These are phyloP conservation scores for Blastobotrys elegans DNA, from an alignment of 1,139 yeast genomes.

Conservation along the genomic window DNA sequence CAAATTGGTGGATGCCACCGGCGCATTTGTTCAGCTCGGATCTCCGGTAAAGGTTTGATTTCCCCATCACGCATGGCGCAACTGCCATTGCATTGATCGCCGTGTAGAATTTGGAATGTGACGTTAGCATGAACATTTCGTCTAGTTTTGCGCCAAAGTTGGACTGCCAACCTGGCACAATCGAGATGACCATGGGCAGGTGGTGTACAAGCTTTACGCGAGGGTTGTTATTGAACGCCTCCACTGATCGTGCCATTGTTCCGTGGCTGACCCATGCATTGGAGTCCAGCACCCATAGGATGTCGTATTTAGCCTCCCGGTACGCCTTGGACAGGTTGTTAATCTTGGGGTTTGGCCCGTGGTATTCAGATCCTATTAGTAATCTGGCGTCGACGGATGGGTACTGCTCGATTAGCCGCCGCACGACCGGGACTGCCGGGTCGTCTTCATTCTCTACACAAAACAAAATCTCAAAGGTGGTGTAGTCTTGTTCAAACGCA, in stretches of 20 bases:
- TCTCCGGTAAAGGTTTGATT: constrained; percentile 71
- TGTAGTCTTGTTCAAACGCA: constrained; percentile 66
- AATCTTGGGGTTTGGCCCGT: constrained; percentile 87
- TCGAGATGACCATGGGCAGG: constrained; percentile 60
- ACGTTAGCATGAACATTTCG: constrained; percentile 78
- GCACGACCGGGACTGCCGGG: constrained; percentile 58
- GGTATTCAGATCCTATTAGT: constrained; percentile 45
- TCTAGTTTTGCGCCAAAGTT: constrained; percentile 67
- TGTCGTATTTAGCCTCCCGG: constrained; percentile 59
- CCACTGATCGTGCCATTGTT: constrained; percentile 62
- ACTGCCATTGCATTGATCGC: constrained; percentile 69
- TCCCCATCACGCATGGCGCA: constrained; percentile 94
- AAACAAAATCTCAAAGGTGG: constrained; percentile 65
- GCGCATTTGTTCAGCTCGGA: constrained; percentile 60
- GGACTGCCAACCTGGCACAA: constrained; percentile 24
- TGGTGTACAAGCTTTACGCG: constrained; percentile 70
- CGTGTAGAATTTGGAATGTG: constrained; percentile 81
- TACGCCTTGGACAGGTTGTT: constrained; percentile 82
- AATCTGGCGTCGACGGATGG: constrained; percentile 56
- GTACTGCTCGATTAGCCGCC: constrained; percentile 46
- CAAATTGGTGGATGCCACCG: constrained; percentile 64
- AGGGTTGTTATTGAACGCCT: constrained; percentile 44
- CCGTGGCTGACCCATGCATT: constrained; percentile 76
- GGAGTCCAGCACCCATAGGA: constrained; percentile 84
- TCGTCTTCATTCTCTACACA: constrained; percentile 66